Base-by-base conservation (phyloP, 352 stramenopile genomes). In the Pythium aphanidermatum region DNA sequence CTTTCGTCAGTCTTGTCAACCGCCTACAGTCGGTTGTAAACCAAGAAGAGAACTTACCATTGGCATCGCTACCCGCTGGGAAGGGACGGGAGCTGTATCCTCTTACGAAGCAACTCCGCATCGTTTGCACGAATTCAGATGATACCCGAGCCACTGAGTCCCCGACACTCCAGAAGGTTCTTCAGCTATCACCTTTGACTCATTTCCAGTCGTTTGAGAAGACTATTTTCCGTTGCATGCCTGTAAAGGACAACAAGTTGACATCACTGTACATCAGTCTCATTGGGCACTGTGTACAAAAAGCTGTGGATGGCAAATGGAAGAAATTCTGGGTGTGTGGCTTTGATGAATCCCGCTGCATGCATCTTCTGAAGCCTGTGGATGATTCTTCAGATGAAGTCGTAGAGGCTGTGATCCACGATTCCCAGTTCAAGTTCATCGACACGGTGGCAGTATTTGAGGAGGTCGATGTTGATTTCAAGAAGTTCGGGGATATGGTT, bases 161-260 rank as follows among this genome's bases (percentile, higher is more conserved):
- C 5, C 48, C 58, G 33, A 48, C 39, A 27, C 65, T 77, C 34
- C 65, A 70, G 14, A 84, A 53, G 39, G 45, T 54, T 39, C 30
- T 92, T 13, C 66, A 88, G 17, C 63, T 72, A n/a, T 90, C 78
- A 5, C 72, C 81, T 6, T 54, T 93, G 31, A 88, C 78, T 3
- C 70, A 87, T 29, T 93, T 90, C n/a, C 77, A 89, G 52, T 90
- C 78, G n/a, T 89, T 93, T 56, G 81, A 93, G 40, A 70, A 77
- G 44, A 87, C 74, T 0, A 61, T 93, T 28, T 80, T 74, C 23
- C 71, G 76, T 2, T 84, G 63, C 24, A 66, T 87, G 44, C 57
- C 72, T 29, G 62, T 86, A 3, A 41, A 69, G 3, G 71, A 91
- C 40, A 19, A 42, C 10, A 72, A 74, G 43, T 46, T 90, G 23